Evolutionary conservation across 176 grass and related monocot genomes (phyloP), one percentile per base, ranked within the genome.

Genomic region (Thinopyrum elongatum): DNA sequence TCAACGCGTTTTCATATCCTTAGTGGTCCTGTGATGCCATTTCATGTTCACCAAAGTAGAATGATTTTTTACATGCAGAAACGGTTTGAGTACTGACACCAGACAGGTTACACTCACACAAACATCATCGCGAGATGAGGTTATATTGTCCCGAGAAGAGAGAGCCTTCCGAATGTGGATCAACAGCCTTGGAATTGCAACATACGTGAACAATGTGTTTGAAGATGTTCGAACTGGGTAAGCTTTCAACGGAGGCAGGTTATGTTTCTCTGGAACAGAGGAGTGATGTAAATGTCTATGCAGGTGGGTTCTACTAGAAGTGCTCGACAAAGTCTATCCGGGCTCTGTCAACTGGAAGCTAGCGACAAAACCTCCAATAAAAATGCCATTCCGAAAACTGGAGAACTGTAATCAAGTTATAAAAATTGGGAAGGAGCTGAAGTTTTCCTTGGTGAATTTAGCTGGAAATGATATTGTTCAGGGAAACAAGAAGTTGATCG

Each of bases 401-500:
- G 95, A 98, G 89, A 98, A 98, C 46, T 98, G 96, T 84, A 98
- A 98, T 79, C 96, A 98, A 89, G 91, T 98, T 74, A 63, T 98
- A 80, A 92, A 94, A 65, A 93, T 98, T 22, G 96, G 91, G 65
- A 98, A 89, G 70, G 33, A 92, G 23, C 82, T 95, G 8, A 95
- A 95, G 3, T 95, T 98, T 69, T 98, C 96, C 13, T 77, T 98
- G 38, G 93, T 98, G 73, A 98, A 98, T 90, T 76, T 98, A 80
- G 96, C 96, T 89, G 96, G 96, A 47, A 98, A 92, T 90, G 96
- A 98, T 70, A 98, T 98, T 89, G 96, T 98, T 64, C 96, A 98
- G 86, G 96, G 96, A 88, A 98, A 98, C 55, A 98, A 98, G 78
- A 98, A 98, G 82, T 79, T 98, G 67, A 98, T 95, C 76, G 93